Evolutionary conservation across 2,329 filamentous ascomycete species (phyloP), one percentile per base, ranked within the genome.

Genomic region (Penicillium sp.): DNA sequence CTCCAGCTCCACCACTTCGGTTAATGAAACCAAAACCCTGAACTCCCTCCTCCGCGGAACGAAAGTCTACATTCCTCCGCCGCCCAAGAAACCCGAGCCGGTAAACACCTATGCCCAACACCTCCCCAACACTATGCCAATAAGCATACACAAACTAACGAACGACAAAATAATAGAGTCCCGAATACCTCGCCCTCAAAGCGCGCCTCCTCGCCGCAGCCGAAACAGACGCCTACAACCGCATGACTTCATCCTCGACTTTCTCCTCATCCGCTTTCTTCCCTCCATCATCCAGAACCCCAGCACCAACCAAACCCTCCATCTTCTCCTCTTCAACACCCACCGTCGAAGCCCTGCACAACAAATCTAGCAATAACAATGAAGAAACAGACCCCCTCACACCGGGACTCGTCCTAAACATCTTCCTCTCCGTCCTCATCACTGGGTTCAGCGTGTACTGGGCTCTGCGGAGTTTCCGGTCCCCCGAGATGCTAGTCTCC

Each of bases 141-240:
- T n/a, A n/a, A n/a, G n/a, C n/a, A n/a, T n/a, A n/a, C 15, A 41
- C 28, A 29, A 4, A 17, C 48, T 48, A 34, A 50, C 29, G 28
- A n/a, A n/a, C 1, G 9, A 19, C 1, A 17, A 12, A 31, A 43
- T 31, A n/a, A n/a, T 28, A 64, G 63, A 94, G 82, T 1, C 74
- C 82, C 7, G 85, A 95, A 70, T 97, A 91, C 72, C 87, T 88
- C 67, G 85, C 84, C 6, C 75, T 95, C 1, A 97, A 97, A 88
- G 82, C 83, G 21, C 82, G 84, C 15, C 81, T 98, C 19, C 87
- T 88, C 55, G 81, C 78, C 52, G 83, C 93, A 61, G 85, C 91
- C 71, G 90, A 97, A 73, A 79, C 83, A 57, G 81, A 85, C 53
- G 78, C 81, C 45, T 98, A 97, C 74, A 80, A 88, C 58, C 82